A percentile compares a stretch with the other conserved stretches of the same genome.
These are phyloP conservation scores for rapeseed (Brassica napus) DNA, from an alignment of 345 rosid genomes.

Conservation along the genomic window Da-Ae NC_063438.1:28271001-28271500, in stretches of 20 bases:
- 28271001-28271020: too few species aligned
- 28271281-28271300: not conserved
- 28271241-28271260: constrained; percentile 9
- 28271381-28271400: not conserved
- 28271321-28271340: not conserved
- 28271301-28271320: constrained; percentile 8
- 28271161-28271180: not conserved
- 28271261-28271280: constrained; percentile 25
- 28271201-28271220: not conserved
- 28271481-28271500: not conserved
- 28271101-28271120: not conserved
- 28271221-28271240: constrained; percentile 2
- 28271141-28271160: not conserved
- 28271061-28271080: too few species aligned
- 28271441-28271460: not conserved
- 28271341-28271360: constrained; percentile 13
- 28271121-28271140: not conserved
- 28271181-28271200: not conserved
- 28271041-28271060: too few species aligned
- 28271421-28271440: not conserved
- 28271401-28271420: not conserved
- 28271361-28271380: not conserved
- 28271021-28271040: too few species aligned
- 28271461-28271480: not conserved
- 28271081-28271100: too few species aligned